Percentiles rank a stretch among this genome's conserved stretches.
Evolutionary conservation across 129 eudicot species (phyloP).

Genomic region (Deinandra increscens): DNA sequence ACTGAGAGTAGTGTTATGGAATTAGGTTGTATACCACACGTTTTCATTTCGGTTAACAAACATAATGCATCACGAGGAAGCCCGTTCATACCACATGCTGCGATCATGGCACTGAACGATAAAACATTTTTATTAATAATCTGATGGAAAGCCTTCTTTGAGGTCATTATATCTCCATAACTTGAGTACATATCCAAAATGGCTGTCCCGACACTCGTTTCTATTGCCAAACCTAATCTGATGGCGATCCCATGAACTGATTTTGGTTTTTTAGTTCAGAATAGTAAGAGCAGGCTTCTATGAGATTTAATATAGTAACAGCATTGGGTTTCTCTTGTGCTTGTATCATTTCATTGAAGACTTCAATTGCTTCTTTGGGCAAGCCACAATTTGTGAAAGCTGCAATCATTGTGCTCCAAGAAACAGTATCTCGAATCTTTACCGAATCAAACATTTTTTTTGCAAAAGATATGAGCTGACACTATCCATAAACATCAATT

Average conservation of each 20-base stretch:
- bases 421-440: constrained; percentile 47
- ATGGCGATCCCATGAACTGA: constrained; percentile 67
- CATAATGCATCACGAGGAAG: constrained; percentile 54
- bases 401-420: constrained; percentile 91
- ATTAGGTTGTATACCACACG: constrained; percentile 57
- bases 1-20: constrained; percentile 58
- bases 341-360: constrained; percentile 49
- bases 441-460: constrained; percentile 44
- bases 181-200: constrained; percentile 73
- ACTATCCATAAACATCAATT: constrained; percentile 68
- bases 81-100: constrained; percentile 85
- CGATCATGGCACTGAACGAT: constrained; percentile 74
- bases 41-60: constrained; percentile 50
- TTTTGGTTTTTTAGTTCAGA: constrained; percentile 54
- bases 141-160: constrained; percentile 53
- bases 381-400: constrained; percentile 69
- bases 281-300: constrained; percentile 67
- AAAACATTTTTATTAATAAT: constrained; percentile 53
- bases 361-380: constrained; percentile 67
- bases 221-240: constrained; percentile 55
- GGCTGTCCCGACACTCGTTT: constrained; percentile 68
- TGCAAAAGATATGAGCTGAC: constrained; percentile 52
- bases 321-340: constrained; percentile 43
- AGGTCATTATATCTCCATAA: constrained; percentile 61
- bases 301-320: constrained; percentile 59